Evolutionary conservation across 192 early-diverging fungal genomes (phyloP).

Genomic region (Podila clonocystis): DNA sequence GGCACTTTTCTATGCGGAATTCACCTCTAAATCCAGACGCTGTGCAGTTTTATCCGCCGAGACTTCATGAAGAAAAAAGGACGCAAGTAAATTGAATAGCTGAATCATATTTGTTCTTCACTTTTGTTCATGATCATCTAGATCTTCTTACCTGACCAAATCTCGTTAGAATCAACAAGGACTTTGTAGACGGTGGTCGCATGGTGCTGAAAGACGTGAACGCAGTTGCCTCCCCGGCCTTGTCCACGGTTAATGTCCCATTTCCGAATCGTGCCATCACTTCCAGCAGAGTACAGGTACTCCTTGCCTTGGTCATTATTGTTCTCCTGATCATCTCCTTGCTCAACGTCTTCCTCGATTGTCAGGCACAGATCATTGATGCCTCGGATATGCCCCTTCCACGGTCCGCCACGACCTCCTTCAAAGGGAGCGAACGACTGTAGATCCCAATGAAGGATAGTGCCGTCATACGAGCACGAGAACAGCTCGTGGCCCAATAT

Average conservation of each 20-base stretch:
- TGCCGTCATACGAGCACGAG: slow-evolving; percentile 85
- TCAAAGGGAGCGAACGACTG: slow-evolving; percentile 59
- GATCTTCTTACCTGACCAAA: slow-evolving; percentile 76
- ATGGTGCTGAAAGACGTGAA: slow-evolving; percentile 72
- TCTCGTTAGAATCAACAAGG: slow-evolving; percentile 65
- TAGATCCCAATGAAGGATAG: slow-evolving; percentile 82
- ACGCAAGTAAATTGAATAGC: neutral
- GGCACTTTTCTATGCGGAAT: neutral
- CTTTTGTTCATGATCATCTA: too few relatives aligned
- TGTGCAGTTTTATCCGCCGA: slow-evolving; percentile 93
- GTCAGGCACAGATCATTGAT: slow-evolving; percentile 47
- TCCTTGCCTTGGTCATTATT: slow-evolving; percentile 55
- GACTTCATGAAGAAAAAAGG: slow-evolving; percentile 50
- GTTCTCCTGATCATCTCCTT: slow-evolving; percentile 30
- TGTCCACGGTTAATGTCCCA: slow-evolving; percentile 65
- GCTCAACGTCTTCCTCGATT: slow-evolving; percentile 32
- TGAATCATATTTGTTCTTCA: neutral
- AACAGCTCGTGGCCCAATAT: slow-evolving; percentile 58
- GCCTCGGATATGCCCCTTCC: slow-evolving; percentile 42
- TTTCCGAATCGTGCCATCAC: slow-evolving; percentile 71
- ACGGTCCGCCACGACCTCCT: slow-evolving; percentile 33
- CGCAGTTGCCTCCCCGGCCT: slow-evolving; percentile 41
- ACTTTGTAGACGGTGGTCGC: slow-evolving; percentile 81
- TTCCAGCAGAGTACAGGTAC: slow-evolving; percentile 69
- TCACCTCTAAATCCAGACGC: slow-evolving; percentile 86